A percentile compares a stretch with the other conserved stretches of the same genome.
Evolutionary conservation across 2,329 filamentous ascomycete genomes (phyloP).

Genomic region (Claviceps digitariae): DNA sequence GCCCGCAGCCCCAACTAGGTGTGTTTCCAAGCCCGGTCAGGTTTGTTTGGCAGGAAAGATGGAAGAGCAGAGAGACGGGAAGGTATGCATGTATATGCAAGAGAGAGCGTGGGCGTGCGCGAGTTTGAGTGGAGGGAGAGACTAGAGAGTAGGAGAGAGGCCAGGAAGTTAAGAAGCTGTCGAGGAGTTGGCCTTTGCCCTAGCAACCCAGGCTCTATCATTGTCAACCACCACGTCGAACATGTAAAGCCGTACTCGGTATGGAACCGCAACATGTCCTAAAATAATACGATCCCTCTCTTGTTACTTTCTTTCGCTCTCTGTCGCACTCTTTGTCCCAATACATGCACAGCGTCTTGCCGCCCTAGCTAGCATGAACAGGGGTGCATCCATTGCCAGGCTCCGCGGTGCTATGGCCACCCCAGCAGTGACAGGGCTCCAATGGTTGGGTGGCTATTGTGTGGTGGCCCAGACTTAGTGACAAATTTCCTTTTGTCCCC

Average conservation of each 20-base stretch:
- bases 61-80: neutral
- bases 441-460: conserved; percentile 9
- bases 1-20: conserved; percentile 1
- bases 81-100: neutral
- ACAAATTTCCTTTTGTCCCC: conserved; percentile 4
- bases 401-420: conserved; percentile 9
- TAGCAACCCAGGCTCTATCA: conserved; percentile 1
- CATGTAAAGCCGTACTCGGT: neutral
- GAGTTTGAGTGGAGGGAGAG: neutral
- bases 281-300: neutral
- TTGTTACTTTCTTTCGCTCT: neutral
- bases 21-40: conserved; percentile 1
- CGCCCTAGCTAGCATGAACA: conserved; percentile 7
- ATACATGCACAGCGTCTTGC: conserved; percentile 4
- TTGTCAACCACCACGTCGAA: conserved; percentile 1
- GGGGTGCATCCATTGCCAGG: conserved; percentile 9
- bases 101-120: neutral
- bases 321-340: neutral
- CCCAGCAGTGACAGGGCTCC: conserved; percentile 8
- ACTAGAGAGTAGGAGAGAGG: neutral
- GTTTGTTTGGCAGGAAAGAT: conserved; percentile 2
- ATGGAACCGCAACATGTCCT: conserved; percentile 1
- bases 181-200: neutral
- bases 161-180: conserved; percentile 1
- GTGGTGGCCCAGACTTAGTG: conserved; percentile 6